Evolutionary conservation across 2,329 filamentous ascomycete species (phyloP).

Genomic region (Ophiosphaerella herpotricha): DNA sequence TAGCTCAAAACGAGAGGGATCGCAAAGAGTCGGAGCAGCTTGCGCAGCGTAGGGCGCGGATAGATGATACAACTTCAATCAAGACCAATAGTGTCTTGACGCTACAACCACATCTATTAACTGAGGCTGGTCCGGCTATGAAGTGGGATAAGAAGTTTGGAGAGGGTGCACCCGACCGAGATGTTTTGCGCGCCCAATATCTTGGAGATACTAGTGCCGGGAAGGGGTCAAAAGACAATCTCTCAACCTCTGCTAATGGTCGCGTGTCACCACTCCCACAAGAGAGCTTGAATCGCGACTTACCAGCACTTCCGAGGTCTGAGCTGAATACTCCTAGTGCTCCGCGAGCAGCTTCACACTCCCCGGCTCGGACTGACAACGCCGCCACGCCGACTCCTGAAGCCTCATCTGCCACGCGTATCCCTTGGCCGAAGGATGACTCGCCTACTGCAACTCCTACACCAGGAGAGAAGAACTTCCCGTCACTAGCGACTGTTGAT

Average conservation of each 20-base stretch:
- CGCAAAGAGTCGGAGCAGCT: slow-evolving; percentile 56
- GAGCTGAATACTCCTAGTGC: slow-evolving; percentile 24
- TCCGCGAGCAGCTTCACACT: slow-evolving; percentile 28
- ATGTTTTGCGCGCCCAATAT: slow-evolving; percentile 83
- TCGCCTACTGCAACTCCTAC: slow-evolving; percentile 33
- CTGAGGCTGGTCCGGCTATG: slow-evolving; percentile 88
- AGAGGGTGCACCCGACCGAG: slow-evolving; percentile 86
- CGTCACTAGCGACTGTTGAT: slow-evolving; percentile 25
- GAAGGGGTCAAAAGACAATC: slow-evolving; percentile 62
- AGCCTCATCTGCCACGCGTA: slow-evolving; percentile 39
- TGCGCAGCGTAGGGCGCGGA: slow-evolving; percentile 60
- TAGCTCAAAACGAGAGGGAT: slow-evolving; percentile 72
- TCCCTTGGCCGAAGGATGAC: slow-evolving; percentile 32
- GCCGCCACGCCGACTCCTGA: slow-evolving; percentile 26
- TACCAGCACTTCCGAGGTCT: slow-evolving; percentile 49
- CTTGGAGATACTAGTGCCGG: slow-evolving; percentile 74
- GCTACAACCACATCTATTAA: slow-evolving; percentile 80
- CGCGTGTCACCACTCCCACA: slow-evolving; percentile 31
- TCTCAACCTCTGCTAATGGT: slow-evolving; percentile 41
- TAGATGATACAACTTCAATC: slow-evolving; percentile 58
- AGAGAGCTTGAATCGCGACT: slow-evolving; percentile 42
- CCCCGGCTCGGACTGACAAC: slow-evolving; percentile 31
- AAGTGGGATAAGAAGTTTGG: slow-evolving; percentile 98
- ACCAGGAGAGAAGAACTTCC: slow-evolving; percentile 36
- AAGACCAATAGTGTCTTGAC: slow-evolving; percentile 93